These are phyloP conservation scores for Flaveria linearis DNA, from an alignment of 129 eudicot genomes.

Conservation along the genomic window DNA sequence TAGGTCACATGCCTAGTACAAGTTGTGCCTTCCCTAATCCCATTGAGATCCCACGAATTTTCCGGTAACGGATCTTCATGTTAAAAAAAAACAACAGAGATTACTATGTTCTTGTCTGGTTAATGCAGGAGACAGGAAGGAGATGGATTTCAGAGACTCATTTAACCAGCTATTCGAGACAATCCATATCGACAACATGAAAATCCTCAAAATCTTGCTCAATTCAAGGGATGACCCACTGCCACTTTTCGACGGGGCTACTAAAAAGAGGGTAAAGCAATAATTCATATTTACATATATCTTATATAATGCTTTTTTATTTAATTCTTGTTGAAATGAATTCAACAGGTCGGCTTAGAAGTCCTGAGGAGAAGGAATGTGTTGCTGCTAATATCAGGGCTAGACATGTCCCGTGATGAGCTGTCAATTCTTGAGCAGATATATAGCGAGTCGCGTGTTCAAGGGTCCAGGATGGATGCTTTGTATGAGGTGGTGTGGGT, in stretches of 20 bases:
- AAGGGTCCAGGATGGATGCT: slow-evolving; percentile 43
- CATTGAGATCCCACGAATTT: too few relatives aligned
- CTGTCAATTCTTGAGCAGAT: slow-evolving; percentile 56
- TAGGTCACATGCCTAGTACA: too few relatives aligned
- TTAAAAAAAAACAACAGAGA: neutral
- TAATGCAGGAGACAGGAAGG: slow-evolving; percentile 60
- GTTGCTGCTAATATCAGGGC: slow-evolving; percentile 66
- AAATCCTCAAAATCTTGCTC: slow-evolving; percentile 55
- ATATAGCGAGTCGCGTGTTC: slow-evolving; percentile 53
- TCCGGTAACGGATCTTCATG: neutral
- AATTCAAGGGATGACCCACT: slow-evolving; percentile 54
- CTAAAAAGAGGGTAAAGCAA: slow-evolving; percentile 49
- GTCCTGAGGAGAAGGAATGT: slow-evolving; percentile 68
- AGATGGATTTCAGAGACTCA: slow-evolving; percentile 43
- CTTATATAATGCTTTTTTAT: neutral
- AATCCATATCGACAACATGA: slow-evolving; percentile 80
- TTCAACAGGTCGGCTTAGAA: slow-evolving; percentile 55
- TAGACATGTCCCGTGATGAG: slow-evolving; percentile 58
- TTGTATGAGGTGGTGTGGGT: slow-evolving; percentile 64
- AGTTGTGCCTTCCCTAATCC: too few relatives aligned
- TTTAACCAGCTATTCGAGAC: slow-evolving; percentile 49
- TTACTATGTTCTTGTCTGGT: slow-evolving; percentile 22
- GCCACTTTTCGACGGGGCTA: slow-evolving; percentile 59
- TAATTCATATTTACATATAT: slow-evolving; percentile 11
- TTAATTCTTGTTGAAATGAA: slow-evolving; percentile 2